Evolutionary conservation across 2,329 filamentous ascomycete species (phyloP), one percentile per base, ranked within the genome.

Genomic region (Penicillium carneum): DNA sequence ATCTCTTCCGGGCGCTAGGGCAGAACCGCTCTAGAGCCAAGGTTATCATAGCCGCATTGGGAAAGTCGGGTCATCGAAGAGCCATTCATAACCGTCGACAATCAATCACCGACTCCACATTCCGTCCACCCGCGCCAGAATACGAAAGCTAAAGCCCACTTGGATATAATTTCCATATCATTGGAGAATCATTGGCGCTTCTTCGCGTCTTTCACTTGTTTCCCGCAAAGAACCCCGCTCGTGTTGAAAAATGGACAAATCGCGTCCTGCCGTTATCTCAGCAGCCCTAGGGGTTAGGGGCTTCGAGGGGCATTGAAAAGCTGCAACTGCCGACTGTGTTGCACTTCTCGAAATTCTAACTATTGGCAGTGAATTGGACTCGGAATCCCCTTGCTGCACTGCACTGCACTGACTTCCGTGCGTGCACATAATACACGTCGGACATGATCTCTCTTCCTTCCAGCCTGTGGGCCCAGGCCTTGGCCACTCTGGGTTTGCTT

Each of bases 61-160:
- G 42, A 51, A 39, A 42, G 14, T 41, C 36, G 38, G 4, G 23
- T n/a, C 23, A 47, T 7, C 14, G 38, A 3, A 31, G n/a, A 33
- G 49, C 64, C 63, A 65, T 29, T 61, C 54, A 61, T 14, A 34
- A 33, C 11, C 48, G 10, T 39, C 16, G 20, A n/a, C 42, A 38
- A 61, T 31, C 20, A 57, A 45, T 12, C 23, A 23, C 10, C 16
- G 46, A 16, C 55, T 62, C 64, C 64, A 67, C 61, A 62, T 60
- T 46, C 64, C 56, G 61, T 20, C 11, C 12, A 41, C 39, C 57
- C 63, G 48, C 56, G 62, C 57, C 11, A 36, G 14, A 31, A 42
- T 23, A 38, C 23, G 9, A 43, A 47, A 42, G 16, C 55, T 50
- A 46, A 50, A 52, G 6, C 18, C 14, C 45, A 45, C 39, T 57